Evolutionary conservation across 495 filamentous ascomycete species (phyloP), one percentile per base, ranked within the genome.

Genomic region (Chaetomium tenue): DNA sequence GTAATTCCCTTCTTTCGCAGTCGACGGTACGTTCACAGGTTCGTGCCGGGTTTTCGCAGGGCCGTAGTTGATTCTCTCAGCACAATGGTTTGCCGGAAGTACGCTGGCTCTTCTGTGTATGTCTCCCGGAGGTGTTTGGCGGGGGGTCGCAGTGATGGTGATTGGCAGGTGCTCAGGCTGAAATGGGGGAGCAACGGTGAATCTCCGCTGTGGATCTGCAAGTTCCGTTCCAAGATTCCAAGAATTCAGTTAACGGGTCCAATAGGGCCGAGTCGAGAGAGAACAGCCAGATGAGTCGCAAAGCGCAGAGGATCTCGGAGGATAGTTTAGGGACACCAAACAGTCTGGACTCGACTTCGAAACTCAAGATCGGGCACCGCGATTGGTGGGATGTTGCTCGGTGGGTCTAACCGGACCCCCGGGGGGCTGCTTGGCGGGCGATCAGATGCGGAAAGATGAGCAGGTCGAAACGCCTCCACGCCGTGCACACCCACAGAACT

Each of bases 241-340:
- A 40, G 44, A 58, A 18, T 42, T 39, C 55, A 44, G 26, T n/a
- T 9, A 5, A 44, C 11, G 30, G 25, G 30, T 25, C 20, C 8
- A 22, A 9, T 37, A 54, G 47, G 28, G 28, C 30, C 20, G 20
- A 18, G 33, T 37, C 1, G 37, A 50, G 48, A 48, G 61, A 66
- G 59, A 73, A 67, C 60, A 75, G 70, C 73, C 70, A 69, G 61
- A 69, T 63, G 59, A 58, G 37, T 52, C 28, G 61, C 62, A 63
- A 20, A 18, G 33, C 25, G 6, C 18, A 16, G 1, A 61, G 61
- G 60, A 63, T 53, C 59, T 65, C 69, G 64, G 70, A 68, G 28
- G 28, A n/a, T 69, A 64, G 61, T 63, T 53, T 70, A 74, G 71
- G 71, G 71, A 74, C 71, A 65, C 57, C 22, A 52, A 23, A 60